Evolutionary conservation across 2,329 filamentous ascomycete species (phyloP), one percentile per base, ranked within the genome.

Genomic region (Pseudogymnoascus sp.): DNA sequence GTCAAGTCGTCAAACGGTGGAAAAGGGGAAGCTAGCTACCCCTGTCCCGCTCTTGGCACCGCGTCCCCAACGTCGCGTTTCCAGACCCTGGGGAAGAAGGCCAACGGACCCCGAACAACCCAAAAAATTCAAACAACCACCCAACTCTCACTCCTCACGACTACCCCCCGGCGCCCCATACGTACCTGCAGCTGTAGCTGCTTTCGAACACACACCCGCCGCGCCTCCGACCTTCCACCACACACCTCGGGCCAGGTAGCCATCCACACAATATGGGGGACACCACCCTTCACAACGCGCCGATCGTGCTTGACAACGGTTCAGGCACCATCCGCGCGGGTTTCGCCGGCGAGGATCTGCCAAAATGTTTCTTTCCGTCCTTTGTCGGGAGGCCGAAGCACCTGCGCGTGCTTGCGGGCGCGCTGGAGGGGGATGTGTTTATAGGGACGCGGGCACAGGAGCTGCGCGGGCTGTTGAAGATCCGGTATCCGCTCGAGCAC

Each of bases 281-380:
- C 72, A 81, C 82, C 64, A 81, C 82, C 64, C 86, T 97, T 61
- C 94, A 97, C 81, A 99, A 99, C 81, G 92, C 92, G 68, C 92
- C 94, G 63, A 96, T 99, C 75, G 94, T 99, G 73, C 89, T 99
- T 71, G 94, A 99, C 84, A 99, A 99, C 78, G 94, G 94, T 71
- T 97, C 92, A 67, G 94, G 94, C 67, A 99, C 94, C 4, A 97
- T 99, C 73, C 86, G 95, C 74, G 94, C 94, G 60, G 94, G 94
- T 20, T 99, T 97, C 74, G 94, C 94, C 36, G 94, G 94, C 68
- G 92, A 97, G 70, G 94, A 99, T 74, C 81, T 93, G 58, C 94
- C 94, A 18, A 96, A 96, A 79, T 96, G 91, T 79, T 95, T 89
- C 79, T 99, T 99, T 73, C 94, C 94, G 4, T 97, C 94, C 16